These are phyloP conservation scores for Penicillium sp. DNA, from an alignment of 2,329 filamentous ascomycete genomes.

Conservation along the genomic window DNA sequence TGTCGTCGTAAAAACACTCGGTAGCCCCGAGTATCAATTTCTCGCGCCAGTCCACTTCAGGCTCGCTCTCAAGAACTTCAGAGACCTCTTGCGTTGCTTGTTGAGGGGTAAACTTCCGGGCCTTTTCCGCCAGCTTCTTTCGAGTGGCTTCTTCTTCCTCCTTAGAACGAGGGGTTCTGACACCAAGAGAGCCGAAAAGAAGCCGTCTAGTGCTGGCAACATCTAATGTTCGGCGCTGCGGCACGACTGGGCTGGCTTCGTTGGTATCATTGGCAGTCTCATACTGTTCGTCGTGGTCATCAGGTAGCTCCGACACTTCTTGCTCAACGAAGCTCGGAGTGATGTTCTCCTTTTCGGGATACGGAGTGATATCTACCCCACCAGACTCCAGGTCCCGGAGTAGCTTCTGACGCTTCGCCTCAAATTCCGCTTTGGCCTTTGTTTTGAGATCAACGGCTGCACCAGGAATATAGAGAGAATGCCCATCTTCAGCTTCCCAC, in stretches of 20 bases:
- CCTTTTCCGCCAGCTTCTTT: constrained; percentile 62
- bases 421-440: constrained; percentile 51
- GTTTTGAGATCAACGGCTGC: constrained; percentile 24
- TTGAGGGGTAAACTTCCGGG: constrained; percentile 41
- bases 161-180: constrained; percentile 70
- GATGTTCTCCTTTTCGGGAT: constrained; percentile 37
- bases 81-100: constrained; percentile 30
- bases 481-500: constrained; percentile 38
- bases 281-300: constrained; percentile 18
- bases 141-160: constrained; percentile 69
- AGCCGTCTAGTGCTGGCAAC: constrained; percentile 69
- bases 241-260: constrained; percentile 21
- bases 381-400: constrained; percentile 58
- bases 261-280: constrained; percentile 20
- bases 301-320: constrained; percentile 9
- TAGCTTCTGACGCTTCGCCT: constrained; percentile 56
- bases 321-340: constrained; percentile 24
- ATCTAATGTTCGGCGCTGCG: constrained; percentile 54
- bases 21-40: constrained; percentile 78
- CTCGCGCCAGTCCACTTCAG: constrained; percentile 71
- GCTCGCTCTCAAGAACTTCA: constrained; percentile 46
- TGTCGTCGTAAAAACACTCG: constrained; percentile 76
- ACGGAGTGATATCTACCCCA: constrained; percentile 54
- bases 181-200: constrained; percentile 73
- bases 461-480: constrained; percentile 30